phyloP scores from a whole-genome alignment of 495 filamentous ascomycete species.

The Penicillium silybi region DNA sequence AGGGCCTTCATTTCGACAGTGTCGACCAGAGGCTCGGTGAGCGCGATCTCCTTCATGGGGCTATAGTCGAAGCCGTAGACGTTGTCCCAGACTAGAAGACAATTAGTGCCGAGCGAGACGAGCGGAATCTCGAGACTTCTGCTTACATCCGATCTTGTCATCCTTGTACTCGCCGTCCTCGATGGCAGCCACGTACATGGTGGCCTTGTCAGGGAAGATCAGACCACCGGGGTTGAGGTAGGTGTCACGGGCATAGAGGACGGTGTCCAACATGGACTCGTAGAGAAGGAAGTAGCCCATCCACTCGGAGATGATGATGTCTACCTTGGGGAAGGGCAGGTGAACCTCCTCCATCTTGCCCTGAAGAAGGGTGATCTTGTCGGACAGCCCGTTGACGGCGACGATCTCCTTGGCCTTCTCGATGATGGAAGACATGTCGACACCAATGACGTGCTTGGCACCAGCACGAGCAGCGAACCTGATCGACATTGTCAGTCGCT shows the following conservation, averaged over 20 bases:
- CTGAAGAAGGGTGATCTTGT: conserved; percentile 84
- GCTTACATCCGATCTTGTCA: conserved; percentile 79
- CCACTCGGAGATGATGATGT: conserved; percentile 99
- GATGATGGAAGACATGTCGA: conserved; percentile 97
- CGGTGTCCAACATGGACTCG: conserved; percentile 96
- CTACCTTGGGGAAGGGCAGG: conserved; percentile 84
- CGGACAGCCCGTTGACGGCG: conserved; percentile 73
- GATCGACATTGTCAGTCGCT: conserved; percentile 9
- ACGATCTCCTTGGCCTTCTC: conserved; percentile 92
- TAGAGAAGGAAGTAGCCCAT: conserved; percentile 99
- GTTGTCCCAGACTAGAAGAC: conserved; percentile 82
- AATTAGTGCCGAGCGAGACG: not conserved
- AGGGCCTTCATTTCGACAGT: conserved; percentile 74
- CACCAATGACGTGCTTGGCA: conserved; percentile 89
- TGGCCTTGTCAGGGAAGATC: conserved; percentile 88
- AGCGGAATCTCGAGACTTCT: not conserved
- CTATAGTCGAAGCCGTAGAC: conserved; percentile 98
- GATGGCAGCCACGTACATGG: conserved; percentile 83
- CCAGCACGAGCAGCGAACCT: conserved; percentile 97
- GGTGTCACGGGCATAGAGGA: conserved; percentile 87
- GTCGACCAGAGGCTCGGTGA: conserved; percentile 80
- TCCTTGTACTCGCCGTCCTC: conserved; percentile 85
- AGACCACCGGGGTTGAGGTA: conserved; percentile 82
- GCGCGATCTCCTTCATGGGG: conserved; percentile 78
- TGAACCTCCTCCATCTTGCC: conserved; percentile 95